A percentile compares a stretch with the other conserved stretches of the same genome.
Conservation (phyloP, 139 green algal species). For the Chlamydomonas applanata region DNA sequence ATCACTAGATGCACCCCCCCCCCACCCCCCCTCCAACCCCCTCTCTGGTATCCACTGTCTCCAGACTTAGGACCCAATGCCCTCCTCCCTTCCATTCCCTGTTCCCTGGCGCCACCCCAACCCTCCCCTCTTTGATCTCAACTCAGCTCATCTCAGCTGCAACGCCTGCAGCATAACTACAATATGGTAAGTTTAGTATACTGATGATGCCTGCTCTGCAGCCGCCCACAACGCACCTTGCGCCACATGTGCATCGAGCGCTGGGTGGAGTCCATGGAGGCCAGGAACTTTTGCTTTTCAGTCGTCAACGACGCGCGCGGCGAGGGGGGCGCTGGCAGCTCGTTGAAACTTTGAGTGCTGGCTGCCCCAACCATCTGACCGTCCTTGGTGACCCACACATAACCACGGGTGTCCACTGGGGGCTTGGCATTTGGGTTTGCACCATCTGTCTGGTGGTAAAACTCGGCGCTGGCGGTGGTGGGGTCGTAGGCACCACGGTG, state of each 20-base stretch:
- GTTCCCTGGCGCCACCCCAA: too few species aligned
- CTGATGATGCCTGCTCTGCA: not conserved
- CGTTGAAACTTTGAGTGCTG: not conserved
- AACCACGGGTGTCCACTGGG: not conserved
- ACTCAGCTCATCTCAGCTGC: too few species aligned
- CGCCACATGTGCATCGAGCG: slow-evolving; percentile 8
- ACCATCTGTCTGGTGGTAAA: not conserved
- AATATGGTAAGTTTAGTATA: not conserved
- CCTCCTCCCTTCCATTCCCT: too few species aligned
- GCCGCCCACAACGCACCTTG: not conserved
- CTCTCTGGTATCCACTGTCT: too few species aligned
- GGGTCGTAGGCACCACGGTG: not conserved
- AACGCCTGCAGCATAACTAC: not conserved
- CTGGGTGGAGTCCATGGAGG: not conserved
- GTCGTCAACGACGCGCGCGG: not conserved
- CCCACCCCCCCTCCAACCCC: too few species aligned
- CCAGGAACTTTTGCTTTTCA: not conserved
- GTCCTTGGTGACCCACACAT: not conserved
- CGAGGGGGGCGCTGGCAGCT: not conserved
- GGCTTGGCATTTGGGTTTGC: not conserved
- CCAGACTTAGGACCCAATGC: too few species aligned
- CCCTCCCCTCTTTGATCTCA: too few species aligned
- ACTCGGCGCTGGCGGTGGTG: not conserved
- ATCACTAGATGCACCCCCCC: too few species aligned
- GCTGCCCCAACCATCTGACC: not conserved